Evolutionary conservation across 768 basidiomycete genomes (phyloP).

Genomic region (Termitomyces sp.): DNA sequence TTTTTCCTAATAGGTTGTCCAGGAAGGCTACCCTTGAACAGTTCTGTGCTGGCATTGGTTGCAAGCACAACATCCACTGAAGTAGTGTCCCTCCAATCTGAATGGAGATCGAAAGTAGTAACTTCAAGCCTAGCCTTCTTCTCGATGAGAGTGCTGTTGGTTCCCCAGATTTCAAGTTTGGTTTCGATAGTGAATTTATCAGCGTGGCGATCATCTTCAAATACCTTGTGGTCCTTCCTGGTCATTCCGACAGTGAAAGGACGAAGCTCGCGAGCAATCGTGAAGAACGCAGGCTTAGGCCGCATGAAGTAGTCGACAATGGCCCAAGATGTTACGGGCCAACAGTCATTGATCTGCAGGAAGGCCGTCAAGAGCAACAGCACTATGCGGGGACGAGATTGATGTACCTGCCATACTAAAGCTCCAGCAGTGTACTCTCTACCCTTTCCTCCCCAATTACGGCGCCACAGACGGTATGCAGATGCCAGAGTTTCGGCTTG

Average conservation of each 20-base stretch:
- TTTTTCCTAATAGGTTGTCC: constrained; percentile 70
- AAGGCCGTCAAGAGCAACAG: background rate
- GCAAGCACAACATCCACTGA: constrained; percentile 47
- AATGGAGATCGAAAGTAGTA: constrained; percentile 55
- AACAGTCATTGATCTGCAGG: constrained; percentile 78
- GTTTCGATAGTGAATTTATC: constrained; percentile 64
- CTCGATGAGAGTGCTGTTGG: constrained; percentile 64
- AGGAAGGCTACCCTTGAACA: constrained; percentile 66
- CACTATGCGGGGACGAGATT: background rate
- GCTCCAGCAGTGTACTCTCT: constrained; percentile 85
- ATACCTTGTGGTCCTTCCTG: constrained; percentile 64
- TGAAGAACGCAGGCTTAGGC: constrained; percentile 88
- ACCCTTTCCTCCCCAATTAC: constrained; percentile 87
- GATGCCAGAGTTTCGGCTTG: constrained; percentile 87
- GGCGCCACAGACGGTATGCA: constrained; percentile 87
- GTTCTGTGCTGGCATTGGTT: constrained; percentile 77
- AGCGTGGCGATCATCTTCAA: constrained; percentile 53
- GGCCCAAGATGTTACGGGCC: constrained; percentile 93
- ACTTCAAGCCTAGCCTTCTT: constrained; percentile 62
- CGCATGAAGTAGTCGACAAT: constrained; percentile 92
- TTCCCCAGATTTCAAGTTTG: constrained; percentile 79
- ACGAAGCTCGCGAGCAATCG: constrained; percentile 80
- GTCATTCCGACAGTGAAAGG: constrained; percentile 81
- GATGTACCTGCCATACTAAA: constrained; percentile 85
- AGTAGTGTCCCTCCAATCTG: constrained; percentile 53